Evolutionary conservation across 371 early-diverging fungal species (phyloP).

Genomic region (Mortierella sp.): DNA sequence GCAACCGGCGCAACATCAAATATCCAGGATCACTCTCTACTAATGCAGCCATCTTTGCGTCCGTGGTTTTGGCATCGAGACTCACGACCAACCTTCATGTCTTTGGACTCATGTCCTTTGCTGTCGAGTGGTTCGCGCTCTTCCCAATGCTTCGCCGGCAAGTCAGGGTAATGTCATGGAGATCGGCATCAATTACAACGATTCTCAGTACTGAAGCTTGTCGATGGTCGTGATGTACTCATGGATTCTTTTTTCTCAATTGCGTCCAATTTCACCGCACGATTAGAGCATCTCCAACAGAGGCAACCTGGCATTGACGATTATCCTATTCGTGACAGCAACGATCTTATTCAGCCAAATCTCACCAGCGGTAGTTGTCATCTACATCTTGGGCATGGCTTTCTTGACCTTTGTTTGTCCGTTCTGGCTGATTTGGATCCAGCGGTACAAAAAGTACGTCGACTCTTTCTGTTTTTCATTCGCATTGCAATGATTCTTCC

Average conservation of each 20-base stretch:
- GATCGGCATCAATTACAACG: not conserved
- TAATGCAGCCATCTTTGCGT: slow-evolving; percentile 96
- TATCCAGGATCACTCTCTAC: slow-evolving; percentile 94
- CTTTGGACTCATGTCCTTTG: slow-evolving; percentile 87
- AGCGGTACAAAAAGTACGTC: slow-evolving; percentile 93
- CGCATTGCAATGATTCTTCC: slow-evolving; percentile 1
- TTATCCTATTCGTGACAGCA: slow-evolving; percentile 68
- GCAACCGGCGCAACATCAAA: slow-evolving; percentile 56
- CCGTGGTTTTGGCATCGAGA: slow-evolving; percentile 93
- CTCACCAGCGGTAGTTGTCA: slow-evolving; percentile 73
- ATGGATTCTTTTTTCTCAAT: too few species aligned
- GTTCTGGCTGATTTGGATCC: slow-evolving; percentile 89
- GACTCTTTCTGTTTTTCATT: not conserved
- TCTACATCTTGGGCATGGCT: slow-evolving; percentile 74
- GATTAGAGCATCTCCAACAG: slow-evolving; percentile 64
- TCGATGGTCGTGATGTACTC: not conserved
- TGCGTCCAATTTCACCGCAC: not conserved
- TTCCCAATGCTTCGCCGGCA: slow-evolving; percentile 90
- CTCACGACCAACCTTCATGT: slow-evolving; percentile 85
- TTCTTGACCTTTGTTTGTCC: slow-evolving; percentile 91
- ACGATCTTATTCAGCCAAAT: slow-evolving; percentile 72
- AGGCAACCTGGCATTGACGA: slow-evolving; percentile 70
- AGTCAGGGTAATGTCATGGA: slow-evolving; percentile 62
- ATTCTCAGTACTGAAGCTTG: not conserved
- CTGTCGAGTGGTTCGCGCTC: slow-evolving; percentile 91